A percentile compares a stretch with the other conserved stretches of the same genome.
Evolutionary conservation across 495 filamentous ascomycete species (phyloP).

Genomic region (Penicillium roqueforti): DNA sequence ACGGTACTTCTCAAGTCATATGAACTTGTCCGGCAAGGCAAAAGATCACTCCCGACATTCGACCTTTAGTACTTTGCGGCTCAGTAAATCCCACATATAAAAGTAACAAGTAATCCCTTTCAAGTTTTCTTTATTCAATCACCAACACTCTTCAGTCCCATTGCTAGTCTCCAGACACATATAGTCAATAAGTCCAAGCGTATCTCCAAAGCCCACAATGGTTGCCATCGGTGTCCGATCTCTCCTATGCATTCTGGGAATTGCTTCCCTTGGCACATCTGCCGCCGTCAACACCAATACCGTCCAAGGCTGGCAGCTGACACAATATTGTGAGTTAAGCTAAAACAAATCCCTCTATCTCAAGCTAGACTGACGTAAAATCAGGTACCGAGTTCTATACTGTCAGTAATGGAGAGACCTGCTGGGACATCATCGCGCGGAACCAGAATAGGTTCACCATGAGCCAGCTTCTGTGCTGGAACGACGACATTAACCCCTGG

Average conservation of each 20-base stretch:
- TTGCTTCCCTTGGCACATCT: conserved; percentile 13
- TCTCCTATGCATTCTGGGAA: conserved; percentile 13
- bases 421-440: conserved; percentile 22
- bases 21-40: not conserved
- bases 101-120: not conserved
- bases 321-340: conserved; percentile 13
- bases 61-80: not conserved
- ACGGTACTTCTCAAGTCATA: not conserved
- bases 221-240: conserved; percentile 2
- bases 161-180: not conserved
- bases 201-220: conserved; percentile 9
- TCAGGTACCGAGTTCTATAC: conserved; percentile 19
- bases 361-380: not conserved
- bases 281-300: conserved; percentile 2
- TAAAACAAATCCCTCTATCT: not conserved
- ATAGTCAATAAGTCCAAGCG: not conserved
- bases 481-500: conserved; percentile 24
- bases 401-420: conserved; percentile 23
- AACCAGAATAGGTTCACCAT: conserved; percentile 21
- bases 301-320: not conserved
- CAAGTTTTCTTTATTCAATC: not conserved
- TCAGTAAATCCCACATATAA: not conserved
- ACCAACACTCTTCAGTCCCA: not conserved
- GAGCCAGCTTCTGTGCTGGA: conserved; percentile 26
- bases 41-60: not conserved